Evolutionary conservation across 2,329 filamentous ascomycete species (phyloP).

Genomic region (Colletotrichum tabaci): DNA sequence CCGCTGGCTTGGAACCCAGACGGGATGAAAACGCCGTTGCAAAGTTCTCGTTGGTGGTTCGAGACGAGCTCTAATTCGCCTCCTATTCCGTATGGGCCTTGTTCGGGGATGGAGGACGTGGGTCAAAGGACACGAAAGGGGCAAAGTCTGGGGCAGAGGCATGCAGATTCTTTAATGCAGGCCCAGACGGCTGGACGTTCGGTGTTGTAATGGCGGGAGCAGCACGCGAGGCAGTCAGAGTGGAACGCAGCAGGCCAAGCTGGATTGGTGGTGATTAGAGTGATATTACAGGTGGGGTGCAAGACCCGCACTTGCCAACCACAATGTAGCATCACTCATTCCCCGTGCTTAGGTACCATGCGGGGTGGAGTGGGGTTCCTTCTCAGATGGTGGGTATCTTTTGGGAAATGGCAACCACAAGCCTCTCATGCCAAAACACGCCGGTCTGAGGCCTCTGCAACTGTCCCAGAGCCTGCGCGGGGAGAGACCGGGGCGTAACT

Average conservation of each 20-base stretch:
- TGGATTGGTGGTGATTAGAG: slow-evolving; percentile 1
- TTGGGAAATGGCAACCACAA: slow-evolving; percentile 25
- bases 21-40: neutral
- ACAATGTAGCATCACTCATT: slow-evolving; percentile 1
- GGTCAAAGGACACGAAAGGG: slow-evolving; percentile 1
- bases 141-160: neutral
- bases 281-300: slow-evolving; percentile 9
- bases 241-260: neutral
- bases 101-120: neutral
- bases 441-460: slow-evolving; percentile 9
- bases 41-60: slow-evolving; percentile 12
- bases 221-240: neutral
- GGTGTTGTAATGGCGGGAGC: neutral
- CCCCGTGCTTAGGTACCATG: neutral
- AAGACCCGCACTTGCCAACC: slow-evolving; percentile 2
- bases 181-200: neutral
- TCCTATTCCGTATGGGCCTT: neutral
- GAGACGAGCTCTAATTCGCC: slow-evolving; percentile 15
- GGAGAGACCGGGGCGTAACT: slow-evolving; percentile 12
- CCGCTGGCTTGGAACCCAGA: slow-evolving; percentile 6
- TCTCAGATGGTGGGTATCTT: slow-evolving; percentile 22
- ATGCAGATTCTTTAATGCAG: slow-evolving; percentile 8
- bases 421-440: slow-evolving; percentile 32
- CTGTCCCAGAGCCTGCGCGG: neutral
- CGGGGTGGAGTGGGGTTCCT: slow-evolving; percentile 11